Evolutionary conservation across 352 stramenopile genomes (phyloP).

Genomic region (Blastocystis sp.): DNA sequence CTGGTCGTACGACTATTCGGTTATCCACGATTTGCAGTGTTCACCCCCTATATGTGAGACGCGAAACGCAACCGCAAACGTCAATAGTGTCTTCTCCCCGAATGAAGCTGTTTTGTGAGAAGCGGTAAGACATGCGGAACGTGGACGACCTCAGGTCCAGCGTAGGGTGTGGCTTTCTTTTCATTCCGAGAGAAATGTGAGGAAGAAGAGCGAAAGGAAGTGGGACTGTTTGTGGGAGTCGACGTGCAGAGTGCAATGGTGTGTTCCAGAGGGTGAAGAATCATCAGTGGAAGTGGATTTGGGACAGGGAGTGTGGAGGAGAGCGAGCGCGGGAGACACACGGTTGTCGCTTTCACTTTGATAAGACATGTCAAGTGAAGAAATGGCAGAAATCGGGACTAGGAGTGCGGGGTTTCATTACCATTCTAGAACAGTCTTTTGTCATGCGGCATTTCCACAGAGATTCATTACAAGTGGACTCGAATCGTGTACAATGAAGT

Average conservation of each 20-base stretch:
- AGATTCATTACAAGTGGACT: constrained; percentile 46
- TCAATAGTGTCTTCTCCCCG: constrained; percentile 19
- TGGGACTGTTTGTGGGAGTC: too few relatives aligned
- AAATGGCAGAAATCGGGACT: background rate
- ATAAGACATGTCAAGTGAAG: too few relatives aligned
- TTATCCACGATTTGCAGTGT: too few relatives aligned
- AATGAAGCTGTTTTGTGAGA: background rate
- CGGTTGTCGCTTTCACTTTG: too few relatives aligned
- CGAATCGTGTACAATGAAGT: constrained; percentile 30
- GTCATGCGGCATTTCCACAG: background rate
- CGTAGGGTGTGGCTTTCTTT: constrained; percentile 1
- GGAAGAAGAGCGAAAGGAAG: too few relatives aligned
- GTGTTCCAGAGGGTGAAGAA: too few relatives aligned
- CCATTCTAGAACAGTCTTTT: constrained; percentile 2
- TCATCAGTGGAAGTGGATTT: too few relatives aligned
- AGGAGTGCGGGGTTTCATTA: background rate
- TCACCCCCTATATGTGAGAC: background rate
- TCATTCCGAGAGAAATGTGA: too few relatives aligned
- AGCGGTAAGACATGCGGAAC: constrained; percentile 43
- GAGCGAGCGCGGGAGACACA: too few relatives aligned
- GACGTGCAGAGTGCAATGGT: too few relatives aligned
- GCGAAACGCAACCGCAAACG: background rate
- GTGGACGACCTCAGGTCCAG: background rate
- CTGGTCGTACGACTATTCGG: constrained; percentile 31
- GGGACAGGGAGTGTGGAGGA: too few relatives aligned